Base-by-base conservation (phyloP, 495 filamentous ascomycete species). In the Neurospora africana region DNA sequence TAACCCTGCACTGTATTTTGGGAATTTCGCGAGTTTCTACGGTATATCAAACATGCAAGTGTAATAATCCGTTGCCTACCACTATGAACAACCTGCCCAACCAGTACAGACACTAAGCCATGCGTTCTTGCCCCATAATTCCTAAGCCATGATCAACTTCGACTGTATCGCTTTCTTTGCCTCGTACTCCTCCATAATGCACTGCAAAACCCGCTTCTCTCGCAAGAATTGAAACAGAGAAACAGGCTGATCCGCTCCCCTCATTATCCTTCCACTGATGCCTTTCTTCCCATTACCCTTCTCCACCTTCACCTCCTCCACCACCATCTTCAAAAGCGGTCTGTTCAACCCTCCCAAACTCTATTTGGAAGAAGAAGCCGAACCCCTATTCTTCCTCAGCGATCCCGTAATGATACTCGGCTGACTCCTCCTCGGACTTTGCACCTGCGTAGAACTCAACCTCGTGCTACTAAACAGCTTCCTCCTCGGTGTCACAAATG, bases 401-500 rank as follows among this genome's bases (percentile, higher is more conserved):
- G 53, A 65, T 3, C 53, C 53, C 53, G 53, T 65, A 3, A 65
- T 65, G 4, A 65, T 65, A 33, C 53, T 65, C 27, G 53, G 53
- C 53, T 65, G 53, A 19, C 53, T 65, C 53, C 53, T 65, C 27
- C 53, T 65, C 27, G 53, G 53, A 65, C 53, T 65, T 7, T 27
- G 23, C 3, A 65, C 13, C 53, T 65, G 53, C 13, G 53, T 65
- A 0, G 27, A 65, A 5, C 53, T 65, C 53, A 65, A 65, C 27
- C 53, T 30, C 27, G 53, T 65, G 30, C 27, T 65, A 19, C 53
- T 33, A 33, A 65, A 67, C 39, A 38, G 58, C 10, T 69, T 75
- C 70, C 73, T 76, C 15, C 75, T 67, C 33, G 37, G 68, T 74
- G 21, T 69, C 39, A n/a, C 58, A 15, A 77, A 72, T 10, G 79